Conservation (phyloP, 1,284 basidiomycete genomes). For the Phlebopus sp. region DNA sequence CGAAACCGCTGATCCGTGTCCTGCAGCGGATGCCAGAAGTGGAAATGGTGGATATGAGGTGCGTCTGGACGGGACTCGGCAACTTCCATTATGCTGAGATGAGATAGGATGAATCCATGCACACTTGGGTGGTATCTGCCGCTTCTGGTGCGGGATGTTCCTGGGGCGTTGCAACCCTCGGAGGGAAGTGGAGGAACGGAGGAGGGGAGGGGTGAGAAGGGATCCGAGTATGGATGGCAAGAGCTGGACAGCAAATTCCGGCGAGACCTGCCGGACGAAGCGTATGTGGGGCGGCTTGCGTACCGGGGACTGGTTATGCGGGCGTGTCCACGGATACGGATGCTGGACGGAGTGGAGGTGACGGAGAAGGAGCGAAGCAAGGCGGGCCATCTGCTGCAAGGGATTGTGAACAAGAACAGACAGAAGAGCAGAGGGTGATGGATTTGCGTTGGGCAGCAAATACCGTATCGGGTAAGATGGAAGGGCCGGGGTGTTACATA, state of each 20-base stretch:
- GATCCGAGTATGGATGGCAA: constrained; percentile 49
- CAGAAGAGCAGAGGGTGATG: constrained; percentile 24
- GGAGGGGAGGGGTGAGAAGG: constrained; percentile 31
- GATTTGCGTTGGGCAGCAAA: constrained; percentile 14
- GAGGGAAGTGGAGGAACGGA: constrained; percentile 33
- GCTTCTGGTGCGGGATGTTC: constrained; percentile 67
- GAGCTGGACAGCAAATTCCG: constrained; percentile 84
- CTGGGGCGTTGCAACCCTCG: constrained; percentile 65
- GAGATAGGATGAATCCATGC: constrained; percentile 85
- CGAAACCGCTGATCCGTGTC: constrained; percentile 67
- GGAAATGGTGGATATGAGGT: constrained; percentile 91
- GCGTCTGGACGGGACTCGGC: constrained; percentile 33
- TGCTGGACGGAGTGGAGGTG: constrained; percentile 82
- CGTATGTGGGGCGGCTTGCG: constrained; percentile 80
- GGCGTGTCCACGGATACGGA: constrained; percentile 59
- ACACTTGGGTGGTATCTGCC: constrained; percentile 95
- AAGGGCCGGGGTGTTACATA: not conserved
- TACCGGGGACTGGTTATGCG: constrained; percentile 87
- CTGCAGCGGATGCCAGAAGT: constrained; percentile 71
- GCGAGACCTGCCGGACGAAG: constrained; percentile 81
- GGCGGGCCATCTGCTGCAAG: constrained; percentile 66
- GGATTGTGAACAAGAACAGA: constrained; percentile 46
- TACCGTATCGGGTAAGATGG: constrained; percentile 12
- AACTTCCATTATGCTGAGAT: constrained; percentile 2
- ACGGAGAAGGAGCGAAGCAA: constrained; percentile 79